Base-by-base conservation (phyloP, 352 stramenopile genomes). In the Aphanomyces invadans region DNA sequence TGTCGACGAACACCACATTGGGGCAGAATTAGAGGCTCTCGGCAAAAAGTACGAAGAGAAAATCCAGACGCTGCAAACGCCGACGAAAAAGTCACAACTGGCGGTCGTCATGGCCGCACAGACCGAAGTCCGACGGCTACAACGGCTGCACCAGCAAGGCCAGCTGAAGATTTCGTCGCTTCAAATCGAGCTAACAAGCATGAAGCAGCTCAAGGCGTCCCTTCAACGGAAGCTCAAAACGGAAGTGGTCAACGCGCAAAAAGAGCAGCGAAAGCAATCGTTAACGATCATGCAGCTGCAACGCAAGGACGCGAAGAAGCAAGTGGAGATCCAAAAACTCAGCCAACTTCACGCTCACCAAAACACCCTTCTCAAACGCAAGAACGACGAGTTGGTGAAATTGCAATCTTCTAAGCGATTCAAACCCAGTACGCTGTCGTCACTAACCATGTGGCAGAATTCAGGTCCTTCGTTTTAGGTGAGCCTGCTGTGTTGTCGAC, bases 321-420 rank as follows among this genome's bases (percentile, higher is more conserved):
- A 80, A 25, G 79, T 77, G 53, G 73, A 89, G 51, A 53, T 81
- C 3, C 76, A 88, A 32, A 88, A 87, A 61, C 29, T 80, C 1
- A 73, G 65, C 10, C 62, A 65, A 0, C 53, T 77, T 4, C 71
- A 79, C 29, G 46, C 42, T 10, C 89, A 88, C 29, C 77, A 86
- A 49, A 75, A 70, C 33, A 71, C 65, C 49, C 63, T 78, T 28
- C 56, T 84, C 2, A 89, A 90, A 52, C 77, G 73, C n/a, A 89
- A 87, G 52, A 79, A 72, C 3, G 76, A 90, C 19, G 78, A 86
- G 29, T 65, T 80, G 12, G 71, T 55, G 0, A 65, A 51, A 73
- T 38, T 69, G 74, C 53, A 76, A 81, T n/a, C 63, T 12, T 28
- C 23, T 15, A 73, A 73, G 39, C 71, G 59, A 32, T 48, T 51